Evolutionary conservation across 2,329 filamentous ascomycete species (phyloP).

Genomic region (Cyphellophora attinorum): DNA sequence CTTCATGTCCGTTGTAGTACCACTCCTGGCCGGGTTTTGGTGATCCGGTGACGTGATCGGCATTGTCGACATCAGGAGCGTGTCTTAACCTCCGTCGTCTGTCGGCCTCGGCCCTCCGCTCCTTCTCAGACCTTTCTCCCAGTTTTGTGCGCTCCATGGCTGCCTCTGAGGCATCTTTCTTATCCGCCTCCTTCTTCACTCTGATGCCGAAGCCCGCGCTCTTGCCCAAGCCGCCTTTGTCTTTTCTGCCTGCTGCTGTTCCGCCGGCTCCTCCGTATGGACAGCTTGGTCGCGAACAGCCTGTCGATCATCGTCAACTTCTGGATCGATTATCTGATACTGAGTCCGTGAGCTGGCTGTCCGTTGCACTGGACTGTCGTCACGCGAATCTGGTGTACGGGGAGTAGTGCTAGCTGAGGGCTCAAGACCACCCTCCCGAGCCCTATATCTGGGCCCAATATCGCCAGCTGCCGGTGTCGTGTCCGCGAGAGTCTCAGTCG

Average conservation of each 20-base stretch:
- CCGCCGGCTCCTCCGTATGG: conserved; percentile 22
- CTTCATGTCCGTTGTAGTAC: conserved; percentile 13
- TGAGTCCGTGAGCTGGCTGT: too few species aligned
- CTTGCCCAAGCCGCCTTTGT: conserved; percentile 12
- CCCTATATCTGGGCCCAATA: too few species aligned
- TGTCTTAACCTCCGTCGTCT: conserved; percentile 24
- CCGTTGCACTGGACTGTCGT: conserved; percentile 33
- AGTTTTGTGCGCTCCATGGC: conserved; percentile 34
- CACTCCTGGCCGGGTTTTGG: conserved; percentile 6
- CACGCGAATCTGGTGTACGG: conserved; percentile 20
- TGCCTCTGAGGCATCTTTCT: conserved; percentile 20
- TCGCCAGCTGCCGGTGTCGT: too few species aligned
- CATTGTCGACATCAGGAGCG: conserved; percentile 24
- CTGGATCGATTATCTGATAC: too few species aligned
- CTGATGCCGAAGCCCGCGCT: conserved; percentile 5
- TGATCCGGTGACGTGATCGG: conserved; percentile 14
- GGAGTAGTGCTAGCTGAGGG: too few species aligned
- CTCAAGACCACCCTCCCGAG: too few species aligned
- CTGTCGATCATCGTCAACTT: conserved; percentile 33
- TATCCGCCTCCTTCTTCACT: conserved; percentile 13
- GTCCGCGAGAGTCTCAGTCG: too few species aligned
- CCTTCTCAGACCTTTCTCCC: conserved; percentile 30
- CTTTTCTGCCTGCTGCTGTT: conserved; percentile 26
- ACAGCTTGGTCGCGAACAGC: conserved; percentile 25
- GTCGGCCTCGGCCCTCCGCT: conserved; percentile 21